Base-by-base conservation (phyloP, 108 stramenopile genomes). In the Chaetoceros tenuissimus region DNA sequence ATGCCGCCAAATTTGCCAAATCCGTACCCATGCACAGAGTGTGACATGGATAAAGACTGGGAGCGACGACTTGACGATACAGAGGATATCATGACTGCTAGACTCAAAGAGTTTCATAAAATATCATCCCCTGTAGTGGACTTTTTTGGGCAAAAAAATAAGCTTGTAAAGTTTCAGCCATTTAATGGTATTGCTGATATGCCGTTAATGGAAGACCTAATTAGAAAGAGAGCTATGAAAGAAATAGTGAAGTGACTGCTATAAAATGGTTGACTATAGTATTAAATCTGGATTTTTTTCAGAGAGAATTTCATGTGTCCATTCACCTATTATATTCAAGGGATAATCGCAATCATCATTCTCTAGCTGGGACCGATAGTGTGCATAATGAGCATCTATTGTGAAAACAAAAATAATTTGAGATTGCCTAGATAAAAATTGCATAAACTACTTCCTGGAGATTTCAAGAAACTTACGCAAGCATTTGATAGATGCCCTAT, bases 381-480 rank as follows among this genome's bases (percentile, higher is more conserved):
- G 82, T 26, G 85, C 85, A 63, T 87, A 87, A 60, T 87, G 85
- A 13, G 85, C 70, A 67, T 87, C n/a, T n/a, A n/a, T n/a, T n/a
- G n/a, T n/a, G n/a, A n/a, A n/a, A n/a, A n/a, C n/a, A 82, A 20
- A 87, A 50, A 59, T 82, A 87, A 49, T 87, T 87, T 54, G 83
- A 73, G 2, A 76, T 74, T 24, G 80, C 67, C 21, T 66, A 10
- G 34, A 40, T 40, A 40, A 13, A 23, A 23, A 8, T 13, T 46
- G 30, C 63, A 48, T 23, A 28, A 27, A 0, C 13, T n/a, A n/a
- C n/a, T n/a, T n/a, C n/a, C n/a, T n/a, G n/a, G n/a, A n/a, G n/a
- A n/a, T n/a, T n/a, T n/a, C n/a, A n/a, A n/a, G n/a, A n/a, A n/a
- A n/a, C n/a, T n/a, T n/a, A n/a, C n/a, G n/a, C n/a, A n/a, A n/a